These are phyloP conservation scores for Ceratocystis smalleyi DNA, from an alignment of 2,329 filamentous ascomycete species.

Conservation along the genomic window DNA sequence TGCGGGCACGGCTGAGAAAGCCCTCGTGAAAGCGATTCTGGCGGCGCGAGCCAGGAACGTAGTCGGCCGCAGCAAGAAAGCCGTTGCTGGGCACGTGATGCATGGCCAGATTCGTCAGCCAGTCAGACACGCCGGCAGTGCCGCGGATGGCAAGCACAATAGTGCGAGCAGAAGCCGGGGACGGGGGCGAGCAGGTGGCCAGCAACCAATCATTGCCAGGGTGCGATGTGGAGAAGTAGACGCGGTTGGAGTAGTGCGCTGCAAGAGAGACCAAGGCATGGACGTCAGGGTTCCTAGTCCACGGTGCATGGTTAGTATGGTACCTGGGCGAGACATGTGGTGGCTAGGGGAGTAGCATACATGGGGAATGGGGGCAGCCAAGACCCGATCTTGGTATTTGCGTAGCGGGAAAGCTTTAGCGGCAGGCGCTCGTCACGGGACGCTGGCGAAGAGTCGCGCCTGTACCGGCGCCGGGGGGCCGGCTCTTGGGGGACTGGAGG, in stretches of 20 bases:
- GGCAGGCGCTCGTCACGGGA: conserved; percentile 30
- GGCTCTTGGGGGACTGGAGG: neutral
- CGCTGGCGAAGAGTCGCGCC: neutral
- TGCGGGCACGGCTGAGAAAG: conserved; percentile 59
- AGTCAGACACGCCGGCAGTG: conserved; percentile 67
- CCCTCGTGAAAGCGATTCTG: conserved; percentile 68
- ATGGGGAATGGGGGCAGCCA: conserved; percentile 52
- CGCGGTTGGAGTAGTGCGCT: conserved; percentile 59
- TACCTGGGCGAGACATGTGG: too few relatives aligned
- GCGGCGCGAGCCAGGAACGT: conserved; percentile 17
- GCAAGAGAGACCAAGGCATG: conserved; percentile 67
- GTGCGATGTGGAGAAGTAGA: conserved; percentile 59
- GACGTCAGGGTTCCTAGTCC: conserved; percentile 50
- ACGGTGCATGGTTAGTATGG: neutral
- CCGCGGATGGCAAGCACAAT: conserved; percentile 76
- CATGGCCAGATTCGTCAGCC: conserved; percentile 66
- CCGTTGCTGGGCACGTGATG: conserved; percentile 48
- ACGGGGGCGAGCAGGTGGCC: conserved; percentile 45
- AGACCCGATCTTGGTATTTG: conserved; percentile 57
- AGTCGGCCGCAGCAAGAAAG: conserved; percentile 36
- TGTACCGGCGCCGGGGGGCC: neutral
- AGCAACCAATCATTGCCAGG: conserved; percentile 63
- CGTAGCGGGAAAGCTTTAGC: conserved; percentile 60
- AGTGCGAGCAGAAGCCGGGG: conserved; percentile 37
- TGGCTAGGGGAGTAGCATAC: conserved; percentile 27